Evolutionary conservation across 345 rosid genomes (phyloP), one percentile per base, ranked within the genome.

Genomic region (Pistacia vera): DNA sequence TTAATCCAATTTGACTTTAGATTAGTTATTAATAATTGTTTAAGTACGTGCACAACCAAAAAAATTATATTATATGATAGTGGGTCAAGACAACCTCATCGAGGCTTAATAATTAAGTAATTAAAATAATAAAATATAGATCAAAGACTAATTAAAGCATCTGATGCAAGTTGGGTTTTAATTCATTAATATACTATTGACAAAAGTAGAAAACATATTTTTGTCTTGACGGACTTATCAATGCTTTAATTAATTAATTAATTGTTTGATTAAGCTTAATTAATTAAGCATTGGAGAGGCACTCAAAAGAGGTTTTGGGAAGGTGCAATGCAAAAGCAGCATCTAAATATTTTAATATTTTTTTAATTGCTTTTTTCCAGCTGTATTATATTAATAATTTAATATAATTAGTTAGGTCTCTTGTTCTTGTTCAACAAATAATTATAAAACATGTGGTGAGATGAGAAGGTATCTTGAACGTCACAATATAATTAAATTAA

Each of bases 161-260:
- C 60, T 41, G 68, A 57, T 63, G 54, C 70, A 73, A 74, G 56
- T 77, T 65, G 85, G 38, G 58, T 0, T 22, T 46, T 44, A 64
- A 69, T 4, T 61, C 33, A 48, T 8, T 12, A 30, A 30, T 30
- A 25, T 25, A 25, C 25, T 30, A 30, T 1, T 30, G 51, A 49
- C 51, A 46, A 79, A 70, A 25, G 60, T 58, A 17, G 77, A 59
- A 70, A 77, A 65, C 69, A 70, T 30, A 52, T 28, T 44, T 44
- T 56, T 75, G 79, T 70, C 60, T 48, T 5, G 66, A 74, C 73
- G 73, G 68, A 75, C 28, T 78, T 66, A 69, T 62, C 77, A 38
- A 77, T 14, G 56, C 7, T 22, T 66, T 56, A 22, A 30, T 44
- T 30, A 30, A 30, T 30, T 25, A 25, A 25, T 25, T 25, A 25